These are phyloP conservation scores for Coemansia sp. DNA, from an alignment of 192 early-diverging fungal species.

Conservation along the genomic window DNA sequence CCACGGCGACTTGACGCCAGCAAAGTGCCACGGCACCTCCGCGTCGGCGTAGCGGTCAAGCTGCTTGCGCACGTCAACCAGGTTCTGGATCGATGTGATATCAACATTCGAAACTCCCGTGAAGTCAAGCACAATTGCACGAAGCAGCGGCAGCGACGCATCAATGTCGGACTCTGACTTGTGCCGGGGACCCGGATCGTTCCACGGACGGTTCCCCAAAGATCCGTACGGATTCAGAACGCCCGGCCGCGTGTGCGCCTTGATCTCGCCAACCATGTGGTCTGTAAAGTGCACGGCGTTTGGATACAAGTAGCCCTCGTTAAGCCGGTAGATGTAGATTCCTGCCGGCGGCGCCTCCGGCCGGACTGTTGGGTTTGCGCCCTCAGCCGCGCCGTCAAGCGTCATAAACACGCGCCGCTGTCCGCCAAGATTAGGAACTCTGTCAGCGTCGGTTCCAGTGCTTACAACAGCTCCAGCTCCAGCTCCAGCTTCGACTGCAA, in stretches of 20 bases:
- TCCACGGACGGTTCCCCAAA: conserved; percentile 60
- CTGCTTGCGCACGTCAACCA: conserved; percentile 67
- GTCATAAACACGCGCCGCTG: conserved; percentile 67
- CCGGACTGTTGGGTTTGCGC: conserved; percentile 32
- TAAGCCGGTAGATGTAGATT: conserved; percentile 53
- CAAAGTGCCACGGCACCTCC: conserved; percentile 59
- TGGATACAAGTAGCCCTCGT: conserved; percentile 53
- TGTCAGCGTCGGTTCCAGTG: not conserved
- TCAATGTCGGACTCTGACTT: conserved; percentile 50
- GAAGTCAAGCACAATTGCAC: conserved; percentile 81
- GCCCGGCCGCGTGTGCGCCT: conserved; percentile 48
- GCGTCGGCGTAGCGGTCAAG: conserved; percentile 57
- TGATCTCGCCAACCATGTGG: conserved; percentile 54
- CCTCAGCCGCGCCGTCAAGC: conserved; percentile 56
- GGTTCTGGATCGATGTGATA: conserved; percentile 73
- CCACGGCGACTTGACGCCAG: conserved; percentile 46
- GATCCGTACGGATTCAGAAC: conserved; percentile 50
- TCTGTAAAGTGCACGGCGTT: conserved; percentile 56
- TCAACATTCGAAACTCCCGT: conserved; percentile 77
- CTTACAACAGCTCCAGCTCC: not conserved
- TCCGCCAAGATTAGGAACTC: not conserved
- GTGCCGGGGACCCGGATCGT: conserved; percentile 56
- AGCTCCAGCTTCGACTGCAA: not conserved
- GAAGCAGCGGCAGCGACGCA: conserved; percentile 52
- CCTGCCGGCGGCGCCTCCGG: conserved; percentile 29